Percentiles rank a stretch among this genome's conserved stretches.
phyloP scores from a whole-genome alignment of 2,329 filamentous ascomycete species.

The Trichoderma brevicompactum region DNA sequence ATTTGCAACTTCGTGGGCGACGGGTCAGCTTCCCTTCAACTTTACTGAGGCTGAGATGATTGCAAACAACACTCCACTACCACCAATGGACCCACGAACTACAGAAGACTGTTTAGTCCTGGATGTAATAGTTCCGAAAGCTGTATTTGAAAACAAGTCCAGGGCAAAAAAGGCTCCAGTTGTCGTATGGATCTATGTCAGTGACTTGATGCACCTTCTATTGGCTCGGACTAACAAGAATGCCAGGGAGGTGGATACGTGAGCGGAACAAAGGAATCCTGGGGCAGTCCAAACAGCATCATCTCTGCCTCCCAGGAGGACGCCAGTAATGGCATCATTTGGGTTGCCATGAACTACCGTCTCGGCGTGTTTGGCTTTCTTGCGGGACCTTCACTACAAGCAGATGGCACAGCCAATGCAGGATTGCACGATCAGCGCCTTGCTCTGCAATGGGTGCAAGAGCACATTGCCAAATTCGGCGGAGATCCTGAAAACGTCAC shows the following conservation, averaged over 20 bases:
- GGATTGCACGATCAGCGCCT: conserved; percentile 64
- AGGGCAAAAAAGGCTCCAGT: neutral
- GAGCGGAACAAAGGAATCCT: neutral
- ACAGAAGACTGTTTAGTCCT: conserved; percentile 7
- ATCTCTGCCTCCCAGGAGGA: neutral
- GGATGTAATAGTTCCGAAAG: neutral
- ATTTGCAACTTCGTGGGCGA: conserved; percentile 1
- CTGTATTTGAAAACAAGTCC: neutral
- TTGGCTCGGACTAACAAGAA: neutral
- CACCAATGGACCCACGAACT: neutral
- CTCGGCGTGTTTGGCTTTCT: conserved; percentile 64
- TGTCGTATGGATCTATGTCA: neutral
- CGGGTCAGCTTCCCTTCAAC: neutral
- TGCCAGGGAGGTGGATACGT: neutral
- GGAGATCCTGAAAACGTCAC: neutral
- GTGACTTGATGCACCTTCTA: neutral
- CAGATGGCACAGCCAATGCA: conserved; percentile 59
- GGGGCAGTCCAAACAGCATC: neutral
- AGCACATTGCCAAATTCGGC: conserved; percentile 41
- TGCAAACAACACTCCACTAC: neutral
- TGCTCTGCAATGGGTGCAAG: conserved; percentile 60
- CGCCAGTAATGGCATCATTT: neutral
- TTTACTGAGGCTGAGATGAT: neutral
- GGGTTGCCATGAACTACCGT: conserved; percentile 52
- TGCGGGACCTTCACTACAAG: conserved; percentile 55